These are phyloP conservation scores for Bondarzewia mesenterica DNA, from an alignment of 1,284 basidiomycete species.

Conservation along the genomic window DNA sequence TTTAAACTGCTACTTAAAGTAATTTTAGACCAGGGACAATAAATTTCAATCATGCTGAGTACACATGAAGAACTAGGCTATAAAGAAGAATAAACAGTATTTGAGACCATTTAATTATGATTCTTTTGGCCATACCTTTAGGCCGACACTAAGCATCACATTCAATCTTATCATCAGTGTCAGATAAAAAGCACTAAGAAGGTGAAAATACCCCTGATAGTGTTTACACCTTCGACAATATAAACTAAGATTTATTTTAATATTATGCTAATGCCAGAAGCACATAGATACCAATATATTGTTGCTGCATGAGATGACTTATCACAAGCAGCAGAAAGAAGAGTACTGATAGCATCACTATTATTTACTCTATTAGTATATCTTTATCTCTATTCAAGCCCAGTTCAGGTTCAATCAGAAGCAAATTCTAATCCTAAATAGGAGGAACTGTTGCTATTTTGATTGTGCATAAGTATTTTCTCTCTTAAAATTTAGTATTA, in stretches of 20 bases:
- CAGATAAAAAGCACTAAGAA: slow-evolving; percentile 20
- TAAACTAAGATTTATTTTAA: slow-evolving; percentile 27
- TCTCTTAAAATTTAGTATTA: no score
- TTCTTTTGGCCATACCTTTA: slow-evolving; percentile 27
- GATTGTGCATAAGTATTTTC: no score
- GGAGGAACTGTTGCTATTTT: no score
- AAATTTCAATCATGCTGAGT: neutral
- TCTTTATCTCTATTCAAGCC: no score
- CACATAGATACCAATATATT: slow-evolving; percentile 16
- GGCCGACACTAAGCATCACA: slow-evolving; percentile 7
- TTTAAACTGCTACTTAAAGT: slow-evolving; percentile 12
- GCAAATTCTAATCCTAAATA: no score
- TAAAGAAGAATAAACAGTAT: slow-evolving; percentile 18
- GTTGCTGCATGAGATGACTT: slow-evolving; percentile 9
- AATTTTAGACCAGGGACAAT: slow-evolving; percentile 1
- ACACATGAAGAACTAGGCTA: slow-evolving; percentile 21
- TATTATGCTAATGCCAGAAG: slow-evolving; percentile 22
- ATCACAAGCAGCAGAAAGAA: slow-evolving; percentile 3
- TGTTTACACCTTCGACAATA: slow-evolving; percentile 21
- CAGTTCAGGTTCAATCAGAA: no score
- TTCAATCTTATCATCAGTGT: slow-evolving; percentile 25
- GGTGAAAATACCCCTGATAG: slow-evolving; percentile 21
- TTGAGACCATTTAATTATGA: slow-evolving; percentile 11
- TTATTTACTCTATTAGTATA: no score
- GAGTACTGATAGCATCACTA: neutral